These are phyloP conservation scores for Strigomonas culicis DNA, from an alignment of 208 protist species.

Conservation along the genomic window DNA sequence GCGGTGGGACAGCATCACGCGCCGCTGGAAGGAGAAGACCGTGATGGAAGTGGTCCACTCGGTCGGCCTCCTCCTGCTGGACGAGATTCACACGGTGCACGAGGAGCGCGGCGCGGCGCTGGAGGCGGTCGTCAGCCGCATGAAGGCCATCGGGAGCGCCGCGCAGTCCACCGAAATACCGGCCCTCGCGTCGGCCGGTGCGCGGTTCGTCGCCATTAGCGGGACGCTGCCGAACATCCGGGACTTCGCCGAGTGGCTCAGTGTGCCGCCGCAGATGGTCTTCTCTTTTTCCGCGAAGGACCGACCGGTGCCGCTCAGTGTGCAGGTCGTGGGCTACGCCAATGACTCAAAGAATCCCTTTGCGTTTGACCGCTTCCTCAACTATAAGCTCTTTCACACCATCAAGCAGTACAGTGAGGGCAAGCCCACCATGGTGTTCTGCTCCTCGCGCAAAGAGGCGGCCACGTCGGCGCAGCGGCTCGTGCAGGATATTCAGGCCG, in stretches of 20 bases:
- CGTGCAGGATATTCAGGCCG: constrained; percentile 39
- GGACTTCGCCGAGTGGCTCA: constrained; percentile 89
- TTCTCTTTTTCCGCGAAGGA: constrained; percentile 68
- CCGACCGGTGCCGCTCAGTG: constrained; percentile 76
- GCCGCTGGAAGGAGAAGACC: constrained; percentile 81
- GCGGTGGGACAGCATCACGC: constrained; percentile 93
- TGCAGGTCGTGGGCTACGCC: constrained; percentile 67
- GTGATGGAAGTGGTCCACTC: constrained; percentile 66
- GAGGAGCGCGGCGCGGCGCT: constrained; percentile 90
- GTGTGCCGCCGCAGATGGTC: constrained; percentile 35
- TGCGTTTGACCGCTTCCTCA: constrained; percentile 88
- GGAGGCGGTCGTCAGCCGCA: constrained; percentile 91
- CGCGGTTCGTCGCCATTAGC: constrained; percentile 87
- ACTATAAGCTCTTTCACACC: constrained; percentile 81
- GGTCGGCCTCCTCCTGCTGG: constrained; percentile 82
- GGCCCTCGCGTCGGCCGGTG: background rate
- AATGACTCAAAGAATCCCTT: constrained; percentile 77
- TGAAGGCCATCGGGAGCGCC: constrained; percentile 72
- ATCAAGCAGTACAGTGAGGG: constrained; percentile 73
- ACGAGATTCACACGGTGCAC: constrained; percentile 92
- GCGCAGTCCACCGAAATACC: constrained; percentile 3
- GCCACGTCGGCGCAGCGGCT: constrained; percentile 64
- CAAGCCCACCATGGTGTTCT: constrained; percentile 88
- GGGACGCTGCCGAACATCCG: constrained; percentile 92
- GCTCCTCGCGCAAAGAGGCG: constrained; percentile 76